A percentile compares a stretch with the other conserved stretches of the same genome.
phyloP scores from a whole-genome alignment of 2,329 filamentous ascomycete species.

The Apiospora saccharicola region DNA sequence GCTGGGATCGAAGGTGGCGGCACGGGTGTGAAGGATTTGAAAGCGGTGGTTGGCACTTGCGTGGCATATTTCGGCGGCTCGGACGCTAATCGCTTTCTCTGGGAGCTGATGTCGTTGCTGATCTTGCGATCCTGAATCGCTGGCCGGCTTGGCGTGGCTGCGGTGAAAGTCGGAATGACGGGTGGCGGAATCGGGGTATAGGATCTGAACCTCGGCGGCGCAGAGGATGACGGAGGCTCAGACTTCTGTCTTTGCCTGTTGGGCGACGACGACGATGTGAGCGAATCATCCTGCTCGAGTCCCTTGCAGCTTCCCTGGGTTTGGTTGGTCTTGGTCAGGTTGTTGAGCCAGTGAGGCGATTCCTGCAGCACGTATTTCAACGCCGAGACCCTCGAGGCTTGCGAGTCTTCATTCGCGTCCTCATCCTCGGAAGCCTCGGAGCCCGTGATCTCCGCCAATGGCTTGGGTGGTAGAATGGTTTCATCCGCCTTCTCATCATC shows the following conservation, averaged over 20 bases:
- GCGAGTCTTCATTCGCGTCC: slow-evolving; percentile 20
- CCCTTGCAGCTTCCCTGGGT: neutral
- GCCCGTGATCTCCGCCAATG: slow-evolving; percentile 33
- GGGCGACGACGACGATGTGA: neutral
- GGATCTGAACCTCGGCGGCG: neutral
- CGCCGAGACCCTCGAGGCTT: slow-evolving; percentile 29
- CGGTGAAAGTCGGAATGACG: slow-evolving; percentile 12
- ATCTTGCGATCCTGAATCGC: neutral
- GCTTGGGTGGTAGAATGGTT: slow-evolving; percentile 25
- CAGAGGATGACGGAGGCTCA: neutral
- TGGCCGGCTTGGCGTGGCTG: neutral
- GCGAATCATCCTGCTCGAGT: neutral
- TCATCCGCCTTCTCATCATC: slow-evolving; percentile 11
- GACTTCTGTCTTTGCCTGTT: neutral
- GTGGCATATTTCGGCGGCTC: neutral
- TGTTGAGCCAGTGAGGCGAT: slow-evolving; percentile 34
- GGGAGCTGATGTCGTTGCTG: too few species aligned
- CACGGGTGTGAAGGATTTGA: neutral
- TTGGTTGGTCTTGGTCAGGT: slow-evolving; percentile 28
- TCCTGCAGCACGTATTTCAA: slow-evolving; percentile 35
- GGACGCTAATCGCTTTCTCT: neutral
- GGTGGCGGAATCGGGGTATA: slow-evolving; percentile 3
- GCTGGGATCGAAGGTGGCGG: neutral
- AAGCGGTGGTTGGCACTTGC: neutral
- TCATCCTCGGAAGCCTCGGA: slow-evolving; percentile 18